Base-by-base conservation (phyloP, 2,329 filamentous ascomycete genomes). In the Claviceps purpurea region DNA sequence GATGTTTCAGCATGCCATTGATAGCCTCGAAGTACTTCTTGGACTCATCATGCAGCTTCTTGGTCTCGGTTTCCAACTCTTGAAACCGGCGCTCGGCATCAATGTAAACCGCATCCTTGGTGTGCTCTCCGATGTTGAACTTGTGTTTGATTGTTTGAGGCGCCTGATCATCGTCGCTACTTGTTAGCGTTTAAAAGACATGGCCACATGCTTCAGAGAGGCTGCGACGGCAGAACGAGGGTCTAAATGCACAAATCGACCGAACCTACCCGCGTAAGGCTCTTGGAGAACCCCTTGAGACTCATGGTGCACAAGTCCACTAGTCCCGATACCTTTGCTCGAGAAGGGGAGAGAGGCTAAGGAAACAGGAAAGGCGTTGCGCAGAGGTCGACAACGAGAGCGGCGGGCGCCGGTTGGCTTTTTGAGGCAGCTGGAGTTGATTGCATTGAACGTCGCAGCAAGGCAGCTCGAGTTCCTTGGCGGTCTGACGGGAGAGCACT, bases 21-120 rank as follows among this genome's bases (percentile, higher is more conserved):
- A 98, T 96, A 65, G 93, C 88, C 51, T 95, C 84, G 62, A 95
- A 96, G 70, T 98, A 98, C 73, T 95, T 96, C 69, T 90, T 87
- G 52, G 89, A 95, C 70, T 97, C 91, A 73, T 95, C 89, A 71
- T 97, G 91, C 34, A 96, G 82, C 69, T 87, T 91, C 77, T 96
- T 97, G 39, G 93, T 97, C 73, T 98, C 90, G 58, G 76, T 85
- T 71, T 98, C 93, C 57, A 98, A 79, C 72, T 98, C 93, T 58
- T 89, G 77, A 66, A 97, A 98, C 48, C 93, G 84, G 56, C 90
- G 82, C 68, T 98, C 93, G 57, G 93, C 88, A 69, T 98, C 93
- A 57, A 87, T 83, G 69, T 96, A 98, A 63, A 98, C 85, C 47
- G 88, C 76, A 73, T 98, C 93, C 67, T 97, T 95, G 60, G 89